These are phyloP conservation scores for Pseudomicrostroma phylloplanum DNA, from an alignment of 1,284 basidiomycete genomes.

Conservation along the genomic window DNA sequence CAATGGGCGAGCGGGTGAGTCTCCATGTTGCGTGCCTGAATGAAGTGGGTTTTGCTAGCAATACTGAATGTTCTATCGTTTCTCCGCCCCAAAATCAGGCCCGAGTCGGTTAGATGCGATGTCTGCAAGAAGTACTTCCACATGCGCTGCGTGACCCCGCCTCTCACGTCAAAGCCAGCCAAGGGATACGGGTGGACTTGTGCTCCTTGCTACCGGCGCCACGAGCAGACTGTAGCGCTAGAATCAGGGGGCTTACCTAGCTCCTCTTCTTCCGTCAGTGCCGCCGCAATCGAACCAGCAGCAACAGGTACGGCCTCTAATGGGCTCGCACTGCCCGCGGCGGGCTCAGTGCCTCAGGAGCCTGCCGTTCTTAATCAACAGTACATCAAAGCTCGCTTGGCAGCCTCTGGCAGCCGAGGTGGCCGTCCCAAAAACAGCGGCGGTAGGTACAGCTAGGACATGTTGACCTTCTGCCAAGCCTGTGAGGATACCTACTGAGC, in stretches of 20 bases:
- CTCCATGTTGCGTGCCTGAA: slow-evolving; percentile 3
- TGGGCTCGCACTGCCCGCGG: too few relatives aligned
- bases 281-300: too few relatives aligned
- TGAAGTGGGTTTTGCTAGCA: neutral
- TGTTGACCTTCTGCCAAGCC: too few relatives aligned
- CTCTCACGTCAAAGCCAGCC: slow-evolving; percentile 87
- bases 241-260: neutral
- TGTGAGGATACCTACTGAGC: too few relatives aligned
- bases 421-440: slow-evolving; percentile 12
- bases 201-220: slow-evolving; percentile 77
- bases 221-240: slow-evolving; percentile 75
- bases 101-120: slow-evolving; percentile 86
- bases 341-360: too few relatives aligned
- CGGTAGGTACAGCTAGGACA: slow-evolving; percentile 9
- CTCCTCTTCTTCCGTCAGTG: neutral
- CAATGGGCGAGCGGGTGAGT: slow-evolving; percentile 80
- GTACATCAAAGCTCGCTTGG: neutral
- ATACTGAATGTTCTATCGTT: neutral
- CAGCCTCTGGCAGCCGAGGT: neutral
- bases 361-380: neutral
- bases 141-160: slow-evolving; percentile 87
- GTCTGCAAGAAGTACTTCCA: slow-evolving; percentile 90
- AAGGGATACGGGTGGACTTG: slow-evolving; percentile 98
- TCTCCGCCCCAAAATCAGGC: slow-evolving; percentile 54
- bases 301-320: too few relatives aligned